Base-by-base conservation (phyloP, 106 monocot species). In the Chionographis japonica region DNA sequence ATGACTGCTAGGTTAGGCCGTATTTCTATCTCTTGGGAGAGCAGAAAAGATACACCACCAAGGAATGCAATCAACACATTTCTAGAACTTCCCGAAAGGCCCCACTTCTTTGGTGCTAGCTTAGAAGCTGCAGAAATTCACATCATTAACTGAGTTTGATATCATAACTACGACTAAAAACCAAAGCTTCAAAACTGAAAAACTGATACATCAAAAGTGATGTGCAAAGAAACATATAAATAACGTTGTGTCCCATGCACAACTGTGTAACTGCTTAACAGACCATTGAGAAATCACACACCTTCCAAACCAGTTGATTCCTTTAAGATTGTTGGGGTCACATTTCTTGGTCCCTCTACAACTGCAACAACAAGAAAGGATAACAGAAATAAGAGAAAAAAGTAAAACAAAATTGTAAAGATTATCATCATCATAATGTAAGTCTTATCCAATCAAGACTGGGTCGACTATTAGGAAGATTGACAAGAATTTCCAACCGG, bases 251-350 rank as follows among this genome's bases (percentile, higher is more conserved):
- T n/a, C n/a, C 27, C 27, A 62, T 60, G 8, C 3, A 40, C 10
- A 62, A 40, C 27, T 14, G 6, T 11, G 15, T 15, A 62, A 62
- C 12, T 11, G 13, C 12, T 1, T 41, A 65, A 64, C 9, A 16
- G 39, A 8, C 12, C 19, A 7, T 50, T 8, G 4, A 61, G 27
- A 69, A 36, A 2, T 39, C 37, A 74, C 37, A 74, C 62, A 97
- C 97, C 97, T 92, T 97, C 92, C 71, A 97, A 79, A 60, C 97
- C 97, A 78, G 97, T 89, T 60, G 74, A 85, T 68, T 89, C 86
- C 68, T 92, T 92, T 54, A 97, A 77, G 55, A 84, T 62, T 52
- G 81, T 87, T 67, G 92, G 97, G 1, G 92, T 97, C 13, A 97
- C 86, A 52, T 97, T 81, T 61, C 97, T 89, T 63, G 79, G 73